Conservation (phyloP, 306 rosid species). For the Dalbergia cochinchinensis region DNA sequence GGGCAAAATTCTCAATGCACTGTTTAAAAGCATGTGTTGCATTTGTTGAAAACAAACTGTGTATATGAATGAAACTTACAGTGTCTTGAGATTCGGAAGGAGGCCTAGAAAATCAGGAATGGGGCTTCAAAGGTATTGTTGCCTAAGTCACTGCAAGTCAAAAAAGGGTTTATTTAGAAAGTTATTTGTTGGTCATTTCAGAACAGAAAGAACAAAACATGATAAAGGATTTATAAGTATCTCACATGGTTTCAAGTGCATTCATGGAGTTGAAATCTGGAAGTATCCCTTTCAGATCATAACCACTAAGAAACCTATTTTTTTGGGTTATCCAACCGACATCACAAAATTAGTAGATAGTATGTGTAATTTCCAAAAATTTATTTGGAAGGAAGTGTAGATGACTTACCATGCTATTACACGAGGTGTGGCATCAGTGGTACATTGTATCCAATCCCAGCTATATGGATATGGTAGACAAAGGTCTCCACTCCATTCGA, state of each 20-base stretch:
- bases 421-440: constrained; percentile 47
- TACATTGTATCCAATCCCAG: constrained; percentile 64
- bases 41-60: constrained; percentile 20
- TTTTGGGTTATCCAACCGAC: constrained; percentile 2
- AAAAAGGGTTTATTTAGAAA: background rate
- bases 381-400: background rate
- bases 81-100: constrained; percentile 51
- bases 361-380: background rate
- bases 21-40: constrained; percentile 16
- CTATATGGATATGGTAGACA: constrained; percentile 50
- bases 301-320: constrained; percentile 55
- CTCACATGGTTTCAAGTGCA: constrained; percentile 61
- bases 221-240: background rate
- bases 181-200: background rate
- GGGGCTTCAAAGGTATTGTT: constrained; percentile 51
- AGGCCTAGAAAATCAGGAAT: constrained; percentile 60
- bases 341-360: constrained; percentile 8
- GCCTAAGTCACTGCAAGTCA: constrained; percentile 51
- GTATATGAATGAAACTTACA: constrained; percentile 42
- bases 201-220: background rate
- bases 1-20: background rate
- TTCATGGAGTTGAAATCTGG: constrained; percentile 66
- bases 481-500: constrained; percentile 60
- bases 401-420: constrained; percentile 54
- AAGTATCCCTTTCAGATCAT: constrained; percentile 47